Base-by-base conservation (phyloP, 2,329 filamentous ascomycete species). In the Myriosclerotinia scirpicola region DNA sequence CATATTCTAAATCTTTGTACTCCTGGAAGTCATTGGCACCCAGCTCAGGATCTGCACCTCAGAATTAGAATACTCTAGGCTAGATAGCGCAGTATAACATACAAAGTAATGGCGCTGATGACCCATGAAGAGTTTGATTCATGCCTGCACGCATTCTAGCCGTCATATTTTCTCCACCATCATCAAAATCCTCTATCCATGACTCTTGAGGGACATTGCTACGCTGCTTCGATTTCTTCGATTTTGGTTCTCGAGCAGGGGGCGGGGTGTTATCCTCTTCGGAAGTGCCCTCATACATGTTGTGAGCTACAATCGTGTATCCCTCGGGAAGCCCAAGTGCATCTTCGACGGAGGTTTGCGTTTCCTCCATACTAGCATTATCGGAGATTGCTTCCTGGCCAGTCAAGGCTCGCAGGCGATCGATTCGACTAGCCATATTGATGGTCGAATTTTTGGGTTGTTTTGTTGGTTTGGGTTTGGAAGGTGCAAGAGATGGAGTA, bases 1-100 rank as follows among this genome's bases (percentile, higher is more conserved):
- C 74, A 69, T 56, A 59, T 63, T 72, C 40, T 69, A 73, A 66
- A 67, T 62, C 22, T 75, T 69, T 69, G 15, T 61, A 64, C 36
- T 65, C 61, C 15, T 9, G 34, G 12, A 67, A 67, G 22, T 68
- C 67, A 58, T 66, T 66, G 15, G 58, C 30, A 36, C 40, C 65
- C 12, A 55, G 22, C 14, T 66, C 58, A 46, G 64, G 55, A 53
- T 53, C 64, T 66, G 20, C 17, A 42, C 15, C 7, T 12, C 9
- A 46, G 54, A 38, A 30, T 66, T 46, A 66, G 48, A 34, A 46
- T 38, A 1, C 5, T 17, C 20, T 2, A 38, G 8, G 22, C 5
- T 34, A 26, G 9, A 26, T 6, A 14, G 6, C 6, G 20, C 0
- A n/a, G 30, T 14, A 40, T 9, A 8, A 48, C 26, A 42, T 36